Conservation (phyloP, 192 early-diverging fungal genomes). For the Gamsiella multidivaricata region DNA sequence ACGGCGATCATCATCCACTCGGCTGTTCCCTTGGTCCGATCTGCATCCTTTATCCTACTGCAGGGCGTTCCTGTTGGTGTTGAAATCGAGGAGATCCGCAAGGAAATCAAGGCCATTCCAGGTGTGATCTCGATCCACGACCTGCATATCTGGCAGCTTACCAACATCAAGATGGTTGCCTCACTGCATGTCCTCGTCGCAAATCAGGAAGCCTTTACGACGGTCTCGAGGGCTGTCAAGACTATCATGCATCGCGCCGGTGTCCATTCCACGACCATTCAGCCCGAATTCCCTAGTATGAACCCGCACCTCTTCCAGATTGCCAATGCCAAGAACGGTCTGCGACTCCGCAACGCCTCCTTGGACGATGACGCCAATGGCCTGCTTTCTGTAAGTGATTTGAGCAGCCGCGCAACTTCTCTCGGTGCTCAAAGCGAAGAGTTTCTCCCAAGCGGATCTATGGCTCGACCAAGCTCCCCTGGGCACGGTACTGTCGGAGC, state of each 20-base stretch:
- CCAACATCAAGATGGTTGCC: constrained; percentile 83
- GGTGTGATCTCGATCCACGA: constrained; percentile 87
- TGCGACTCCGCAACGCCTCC: neutral
- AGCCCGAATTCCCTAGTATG: constrained; percentile 81
- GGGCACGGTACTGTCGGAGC: neutral
- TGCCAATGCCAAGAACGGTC: neutral
- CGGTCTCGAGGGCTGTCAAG: constrained; percentile 77
- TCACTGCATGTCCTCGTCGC: constrained; percentile 83
- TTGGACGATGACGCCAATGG: constrained; percentile 20
- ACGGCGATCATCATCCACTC: constrained; percentile 69
- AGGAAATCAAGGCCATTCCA: constrained; percentile 67
- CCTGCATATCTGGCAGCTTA: constrained; percentile 93
- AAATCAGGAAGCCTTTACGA: constrained; percentile 74
- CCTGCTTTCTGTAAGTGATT: neutral
- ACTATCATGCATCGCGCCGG: constrained; percentile 80
- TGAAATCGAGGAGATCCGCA: constrained; percentile 70
- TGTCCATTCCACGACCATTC: constrained; percentile 90
- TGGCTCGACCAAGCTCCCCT: neutral
- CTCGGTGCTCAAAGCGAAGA: constrained; percentile 23
- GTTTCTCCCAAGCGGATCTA: constrained; percentile 1
- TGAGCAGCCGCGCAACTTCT: constrained; percentile 14
- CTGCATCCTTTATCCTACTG: constrained; percentile 81
- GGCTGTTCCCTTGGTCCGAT: constrained; percentile 60
- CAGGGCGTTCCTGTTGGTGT: constrained; percentile 82
- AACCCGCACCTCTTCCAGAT: constrained; percentile 22